phyloP scores from a whole-genome alignment of 164 flowering plant genomes.

The Magnolia changhungtana region DNA sequence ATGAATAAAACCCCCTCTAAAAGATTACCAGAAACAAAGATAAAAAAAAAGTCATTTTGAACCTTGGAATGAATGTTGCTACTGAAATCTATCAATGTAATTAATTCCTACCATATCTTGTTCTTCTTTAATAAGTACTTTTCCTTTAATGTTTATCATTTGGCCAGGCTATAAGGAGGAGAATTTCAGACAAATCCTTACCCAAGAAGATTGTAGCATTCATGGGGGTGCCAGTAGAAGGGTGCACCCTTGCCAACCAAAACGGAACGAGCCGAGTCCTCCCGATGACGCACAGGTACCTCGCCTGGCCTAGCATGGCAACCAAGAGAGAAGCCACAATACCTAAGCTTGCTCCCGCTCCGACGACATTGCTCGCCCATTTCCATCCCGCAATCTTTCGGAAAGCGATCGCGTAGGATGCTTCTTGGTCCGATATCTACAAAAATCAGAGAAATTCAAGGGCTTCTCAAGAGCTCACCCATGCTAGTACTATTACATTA shows the following conservation, averaged over 20 bases:
- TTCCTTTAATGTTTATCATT: too few species aligned
- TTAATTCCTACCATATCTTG: too few species aligned
- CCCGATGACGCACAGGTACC: constrained; percentile 86
- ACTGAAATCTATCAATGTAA: too few species aligned
- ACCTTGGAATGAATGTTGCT: too few species aligned
- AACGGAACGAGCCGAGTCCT: constrained; percentile 70
- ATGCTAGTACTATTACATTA: background rate
- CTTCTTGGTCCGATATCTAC: constrained; percentile 49
- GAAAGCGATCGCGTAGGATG: constrained; percentile 56
- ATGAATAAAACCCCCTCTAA: too few species aligned
- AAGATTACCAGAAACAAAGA: too few species aligned
- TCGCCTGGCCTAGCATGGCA: constrained; percentile 89
- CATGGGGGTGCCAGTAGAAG: constrained; percentile 81
- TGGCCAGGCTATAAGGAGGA: too few species aligned
- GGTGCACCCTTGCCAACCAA: constrained; percentile 86
- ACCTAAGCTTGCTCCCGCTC: constrained; percentile 83
- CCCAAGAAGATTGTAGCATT: constrained; percentile 83
- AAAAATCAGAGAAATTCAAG: background rate
- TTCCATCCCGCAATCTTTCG: constrained; percentile 52
- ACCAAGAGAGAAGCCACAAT: constrained; percentile 83
- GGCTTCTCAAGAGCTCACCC: background rate
- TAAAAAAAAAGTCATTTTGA: too few species aligned
- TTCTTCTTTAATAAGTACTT: too few species aligned
- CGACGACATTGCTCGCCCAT: constrained; percentile 75
- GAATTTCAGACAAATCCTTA: constrained; percentile 18